Evolutionary conservation across 441 rosid species (phyloP).

Genomic region (Pelargonium cotyledonis): DNA sequence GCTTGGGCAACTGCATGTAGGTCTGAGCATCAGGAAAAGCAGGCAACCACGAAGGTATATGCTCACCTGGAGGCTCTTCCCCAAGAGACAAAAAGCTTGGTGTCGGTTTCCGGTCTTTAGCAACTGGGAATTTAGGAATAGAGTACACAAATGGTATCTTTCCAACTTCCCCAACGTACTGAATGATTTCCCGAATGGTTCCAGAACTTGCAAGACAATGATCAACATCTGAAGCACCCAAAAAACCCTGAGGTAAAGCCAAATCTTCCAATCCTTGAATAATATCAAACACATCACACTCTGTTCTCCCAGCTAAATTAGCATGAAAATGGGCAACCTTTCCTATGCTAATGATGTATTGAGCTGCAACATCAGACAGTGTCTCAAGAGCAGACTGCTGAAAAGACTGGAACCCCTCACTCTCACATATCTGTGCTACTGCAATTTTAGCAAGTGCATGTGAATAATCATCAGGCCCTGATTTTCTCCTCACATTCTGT

Average conservation of each 20-base stretch:
- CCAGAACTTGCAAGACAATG: slow-evolving; percentile 63
- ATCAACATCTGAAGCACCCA: slow-evolving; percentile 55
- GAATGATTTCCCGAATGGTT: slow-evolving; percentile 51
- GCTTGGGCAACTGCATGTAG: slow-evolving; percentile 25
- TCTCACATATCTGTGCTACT: slow-evolving; percentile 65
- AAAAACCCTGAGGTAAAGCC: slow-evolving; percentile 50
- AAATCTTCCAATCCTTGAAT: slow-evolving; percentile 71
- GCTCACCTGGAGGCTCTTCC: slow-evolving; percentile 58
- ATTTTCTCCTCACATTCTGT: slow-evolving; percentile 27
- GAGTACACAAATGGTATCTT: slow-evolving; percentile 57
- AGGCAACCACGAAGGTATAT: slow-evolving; percentile 84
- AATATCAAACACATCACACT: slow-evolving; percentile 60
- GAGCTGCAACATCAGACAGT: slow-evolving; percentile 49
- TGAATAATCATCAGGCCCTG: slow-evolving; percentile 42
- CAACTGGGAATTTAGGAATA: slow-evolving; percentile 56
- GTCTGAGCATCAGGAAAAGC: slow-evolving; percentile 55
- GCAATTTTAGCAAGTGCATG: slow-evolving; percentile 60
- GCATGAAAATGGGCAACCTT: slow-evolving; percentile 48
- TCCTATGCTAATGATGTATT: slow-evolving; percentile 48
- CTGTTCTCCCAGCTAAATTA: slow-evolving; percentile 60
- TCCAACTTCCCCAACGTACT: slow-evolving; percentile 47
- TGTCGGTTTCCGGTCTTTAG: slow-evolving; percentile 41
- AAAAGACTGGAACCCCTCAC: slow-evolving; percentile 64
- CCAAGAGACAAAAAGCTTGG: slow-evolving; percentile 51
- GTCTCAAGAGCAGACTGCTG: slow-evolving; percentile 74